These are phyloP conservation scores for Leptographium procerum DNA, from an alignment of 2,329 filamentous ascomycete genomes.

Conservation along the genomic window DNA sequence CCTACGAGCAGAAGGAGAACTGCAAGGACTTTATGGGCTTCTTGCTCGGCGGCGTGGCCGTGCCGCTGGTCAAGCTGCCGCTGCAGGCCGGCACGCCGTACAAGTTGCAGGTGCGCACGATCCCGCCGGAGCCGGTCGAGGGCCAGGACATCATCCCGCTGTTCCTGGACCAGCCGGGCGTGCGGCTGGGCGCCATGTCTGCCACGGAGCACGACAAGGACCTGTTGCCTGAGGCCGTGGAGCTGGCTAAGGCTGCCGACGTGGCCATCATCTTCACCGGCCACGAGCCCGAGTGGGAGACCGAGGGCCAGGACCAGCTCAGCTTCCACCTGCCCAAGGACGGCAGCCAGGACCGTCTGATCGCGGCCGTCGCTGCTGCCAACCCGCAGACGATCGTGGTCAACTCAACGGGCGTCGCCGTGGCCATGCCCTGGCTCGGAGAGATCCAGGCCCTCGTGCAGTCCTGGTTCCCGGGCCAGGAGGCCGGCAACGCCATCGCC, in stretches of 20 bases:
- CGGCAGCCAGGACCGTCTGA: conserved; percentile 14
- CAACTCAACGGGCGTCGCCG: conserved; percentile 57
- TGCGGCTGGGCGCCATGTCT: background rate
- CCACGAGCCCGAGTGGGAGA: conserved; percentile 30
- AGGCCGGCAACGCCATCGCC: conserved; percentile 56
- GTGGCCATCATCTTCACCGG: conserved; percentile 51
- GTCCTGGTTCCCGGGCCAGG: conserved; percentile 60
- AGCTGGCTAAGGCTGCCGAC: conserved; percentile 38
- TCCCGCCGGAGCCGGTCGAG: conserved; percentile 54
- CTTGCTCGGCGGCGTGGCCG: conserved; percentile 58
- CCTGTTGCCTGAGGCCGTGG: conserved; percentile 7
- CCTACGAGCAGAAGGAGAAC: conserved; percentile 54
- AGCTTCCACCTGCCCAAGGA: conserved; percentile 32
- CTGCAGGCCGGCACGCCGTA: conserved; percentile 49
- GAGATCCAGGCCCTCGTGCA: conserved; percentile 56
- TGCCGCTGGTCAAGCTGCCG: conserved; percentile 48
- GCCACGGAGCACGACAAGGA: background rate
- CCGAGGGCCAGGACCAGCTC: conserved; percentile 11
- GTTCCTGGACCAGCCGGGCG: background rate
- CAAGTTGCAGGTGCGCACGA: conserved; percentile 53
- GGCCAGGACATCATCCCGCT: background rate
- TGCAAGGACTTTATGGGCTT: conserved; percentile 37
- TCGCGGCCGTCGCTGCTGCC: conserved; percentile 17
- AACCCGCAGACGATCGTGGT: conserved; percentile 59
- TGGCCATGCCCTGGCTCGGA: conserved; percentile 59